phyloP scores from a whole-genome alignment of 495 filamentous ascomycete genomes.

The Endocarpon pusillum region DNA sequence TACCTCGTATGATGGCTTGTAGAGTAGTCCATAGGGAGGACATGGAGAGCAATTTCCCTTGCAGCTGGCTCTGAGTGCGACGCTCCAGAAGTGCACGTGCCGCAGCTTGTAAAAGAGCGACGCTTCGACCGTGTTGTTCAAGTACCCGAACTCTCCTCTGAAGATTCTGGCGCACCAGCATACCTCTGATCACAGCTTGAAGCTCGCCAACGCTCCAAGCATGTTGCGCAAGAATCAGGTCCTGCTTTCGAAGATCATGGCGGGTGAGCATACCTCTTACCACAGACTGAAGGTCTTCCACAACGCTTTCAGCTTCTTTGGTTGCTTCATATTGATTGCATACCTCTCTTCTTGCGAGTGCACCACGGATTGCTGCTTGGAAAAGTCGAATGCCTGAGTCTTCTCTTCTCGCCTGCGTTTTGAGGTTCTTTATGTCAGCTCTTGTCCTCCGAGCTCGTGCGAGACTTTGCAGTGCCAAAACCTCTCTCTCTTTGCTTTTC shows the following conservation, averaged over 20 bases:
- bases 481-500: constrained; percentile 49
- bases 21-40: constrained; percentile 14
- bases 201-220: constrained; percentile 5
- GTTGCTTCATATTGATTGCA: constrained; percentile 29
- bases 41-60: constrained; percentile 18
- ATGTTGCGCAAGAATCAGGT: constrained; percentile 20
- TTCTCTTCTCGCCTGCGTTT: constrained; percentile 39
- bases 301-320: constrained; percentile 26
- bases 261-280: constrained; percentile 41
- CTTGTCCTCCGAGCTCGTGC: constrained; percentile 63
- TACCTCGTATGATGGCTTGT: constrained; percentile 28
- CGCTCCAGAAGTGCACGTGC: constrained; percentile 23
- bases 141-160: constrained; percentile 33
- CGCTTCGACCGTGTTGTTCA: constrained; percentile 10
- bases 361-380: constrained; percentile 44
- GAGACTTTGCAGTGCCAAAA: constrained; percentile 70
- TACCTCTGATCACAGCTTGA: constrained; percentile 27
- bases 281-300: constrained; percentile 54
- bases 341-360: constrained; percentile 33
- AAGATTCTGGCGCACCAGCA: constrained; percentile 32
- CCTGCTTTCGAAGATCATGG: constrained; percentile 26
- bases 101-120: constrained; percentile 25
- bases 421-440: constrained; percentile 44
- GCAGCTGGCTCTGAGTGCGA: constrained; percentile 14
- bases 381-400: constrained; percentile 38